Conservation (phyloP, 2,329 filamentous ascomycete genomes). For the Cladophialophora psammophila region DNA sequence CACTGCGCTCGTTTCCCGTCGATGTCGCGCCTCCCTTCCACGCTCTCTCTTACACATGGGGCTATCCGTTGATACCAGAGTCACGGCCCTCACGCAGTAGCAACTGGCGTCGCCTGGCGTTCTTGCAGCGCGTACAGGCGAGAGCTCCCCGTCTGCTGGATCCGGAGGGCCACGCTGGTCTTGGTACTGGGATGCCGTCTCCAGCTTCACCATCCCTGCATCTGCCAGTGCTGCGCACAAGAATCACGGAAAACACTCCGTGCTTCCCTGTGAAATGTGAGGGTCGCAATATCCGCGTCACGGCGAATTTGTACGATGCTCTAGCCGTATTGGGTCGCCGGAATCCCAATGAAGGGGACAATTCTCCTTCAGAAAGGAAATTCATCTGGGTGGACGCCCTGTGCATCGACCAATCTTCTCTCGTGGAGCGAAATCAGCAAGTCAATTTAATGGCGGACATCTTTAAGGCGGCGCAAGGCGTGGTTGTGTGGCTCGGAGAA, state of each 20-base stretch:
- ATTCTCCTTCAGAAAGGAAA: neutral
- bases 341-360: neutral
- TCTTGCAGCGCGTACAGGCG: constrained; percentile 17
- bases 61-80: constrained; percentile 22
- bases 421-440: constrained; percentile 30
- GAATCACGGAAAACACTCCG: constrained; percentile 17
- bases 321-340: constrained; percentile 8
- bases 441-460: constrained; percentile 37
- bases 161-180: neutral
- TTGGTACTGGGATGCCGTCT: neutral
- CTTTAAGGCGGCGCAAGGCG: constrained; percentile 19
- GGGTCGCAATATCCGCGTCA: constrained; percentile 15
- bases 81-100: constrained; percentile 11
- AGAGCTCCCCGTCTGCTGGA: constrained; percentile 11
- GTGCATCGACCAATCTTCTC: constrained; percentile 36
- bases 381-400: constrained; percentile 37
- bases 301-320: constrained; percentile 22
- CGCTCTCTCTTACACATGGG: constrained; percentile 24
- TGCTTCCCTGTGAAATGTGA: constrained; percentile 23
- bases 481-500: constrained; percentile 26
- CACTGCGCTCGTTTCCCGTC: constrained; percentile 16
- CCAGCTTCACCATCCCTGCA: neutral
- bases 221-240: neutral
- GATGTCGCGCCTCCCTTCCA: constrained; percentile 18
- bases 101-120: constrained; percentile 20